phyloP scores from a whole-genome alignment of 106 monocot genomes.

The Posidonia australis region DNA sequence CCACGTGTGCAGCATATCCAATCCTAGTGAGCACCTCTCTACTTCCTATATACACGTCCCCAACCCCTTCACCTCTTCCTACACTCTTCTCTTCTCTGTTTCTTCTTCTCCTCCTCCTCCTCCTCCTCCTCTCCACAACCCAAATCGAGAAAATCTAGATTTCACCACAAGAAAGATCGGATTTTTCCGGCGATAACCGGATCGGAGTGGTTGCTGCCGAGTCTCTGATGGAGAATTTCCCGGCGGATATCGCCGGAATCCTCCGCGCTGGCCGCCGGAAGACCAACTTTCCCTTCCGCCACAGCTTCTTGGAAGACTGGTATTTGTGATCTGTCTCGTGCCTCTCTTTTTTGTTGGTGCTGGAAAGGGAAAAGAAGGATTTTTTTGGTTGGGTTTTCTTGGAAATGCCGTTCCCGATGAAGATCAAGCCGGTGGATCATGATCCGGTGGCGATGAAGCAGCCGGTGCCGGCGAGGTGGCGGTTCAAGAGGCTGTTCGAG shows the following conservation, averaged over 20 bases:
- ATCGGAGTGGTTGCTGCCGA: too few species aligned
- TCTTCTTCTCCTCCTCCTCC: background rate
- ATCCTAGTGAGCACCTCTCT: constrained; percentile 3
- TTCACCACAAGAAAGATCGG: too few species aligned
- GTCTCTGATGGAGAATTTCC: background rate
- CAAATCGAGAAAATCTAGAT: too few species aligned
- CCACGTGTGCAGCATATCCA: background rate
- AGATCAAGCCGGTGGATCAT: constrained; percentile 46
- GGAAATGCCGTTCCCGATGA: constrained; percentile 45
- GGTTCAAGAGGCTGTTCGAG: constrained; percentile 44
- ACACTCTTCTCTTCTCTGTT: background rate
- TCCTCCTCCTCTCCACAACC: too few species aligned
- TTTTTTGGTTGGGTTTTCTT: too few species aligned
- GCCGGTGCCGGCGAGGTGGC: constrained; percentile 17
- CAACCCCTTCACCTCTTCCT: background rate
- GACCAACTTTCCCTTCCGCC: constrained; percentile 6
- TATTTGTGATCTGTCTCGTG: too few species aligned
- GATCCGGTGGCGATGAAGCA: constrained; percentile 11
- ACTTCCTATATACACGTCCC: background rate
- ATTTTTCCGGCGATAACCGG: too few species aligned
- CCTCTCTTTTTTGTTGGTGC: too few species aligned
- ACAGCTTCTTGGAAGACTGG: background rate
- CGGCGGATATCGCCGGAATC: constrained; percentile 1
- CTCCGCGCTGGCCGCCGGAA: constrained; percentile 1
- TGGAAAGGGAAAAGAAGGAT: too few species aligned